Base-by-base conservation (phyloP, 768 basidiomycete species). In the Boletales sp. region DNA sequence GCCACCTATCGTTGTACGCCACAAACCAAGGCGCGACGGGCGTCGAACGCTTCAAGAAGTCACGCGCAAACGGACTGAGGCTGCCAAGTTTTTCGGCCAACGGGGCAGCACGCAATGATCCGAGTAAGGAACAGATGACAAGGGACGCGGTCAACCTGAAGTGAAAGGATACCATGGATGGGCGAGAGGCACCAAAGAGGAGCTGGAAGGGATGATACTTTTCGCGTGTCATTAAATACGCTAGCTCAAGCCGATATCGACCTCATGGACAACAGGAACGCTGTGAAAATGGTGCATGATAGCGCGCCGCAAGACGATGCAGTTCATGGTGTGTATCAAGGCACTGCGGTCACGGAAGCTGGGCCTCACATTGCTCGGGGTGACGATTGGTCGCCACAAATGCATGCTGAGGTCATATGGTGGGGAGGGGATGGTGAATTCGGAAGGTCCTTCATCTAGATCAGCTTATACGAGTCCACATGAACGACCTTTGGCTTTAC, bases 11-110 rank as follows among this genome's bases (percentile, higher is more conserved):
- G 39, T 70, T 68, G 58, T 76, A 76, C 13, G 67, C 61, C 21
- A 74, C 37, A 38, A 72, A 84, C 54, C 76, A 71, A 21, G 84
- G 83, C 1, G 80, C 69, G 18, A 73, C 71, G 0, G 75, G 72
- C 1, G 54, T 60, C 3, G 63, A 24, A 24, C 49, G 52, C 54
- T 52, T 60, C 8, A 64, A 35, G 8, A 66, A 13, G 31, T 54
- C 50, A 39, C 57, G 64, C 21, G 66, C 61, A 17, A 18, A 1
- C 2, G 54, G 54, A 43, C 52, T 68, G 42, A 66, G 56, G 17
- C 24, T 27, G n/a, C 34, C n/a, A 21, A 68, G 54, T 14, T 53
- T 68, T 3, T 66, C 54, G 15, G 41, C 52, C 15, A 68, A 47
- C 7, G 64, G 61, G 34, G 45, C 35, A 4, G 59, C 64, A 5